phyloP scores from a whole-genome alignment of 768 basidiomycete species.

The Trametes maxima region DNA sequence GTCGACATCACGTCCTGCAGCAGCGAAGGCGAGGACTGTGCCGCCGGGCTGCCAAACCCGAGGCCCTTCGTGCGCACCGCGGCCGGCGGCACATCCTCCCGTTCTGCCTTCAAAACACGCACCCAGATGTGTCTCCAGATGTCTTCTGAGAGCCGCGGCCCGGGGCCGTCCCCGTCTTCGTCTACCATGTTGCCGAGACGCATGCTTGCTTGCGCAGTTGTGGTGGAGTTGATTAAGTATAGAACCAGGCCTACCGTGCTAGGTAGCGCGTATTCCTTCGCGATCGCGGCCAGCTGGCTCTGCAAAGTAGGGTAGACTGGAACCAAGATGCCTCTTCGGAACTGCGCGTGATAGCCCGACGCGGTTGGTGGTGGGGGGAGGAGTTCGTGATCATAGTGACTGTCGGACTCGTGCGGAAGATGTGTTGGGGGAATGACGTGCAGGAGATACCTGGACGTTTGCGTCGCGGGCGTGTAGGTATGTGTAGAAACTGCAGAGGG shows the following conservation, averaged over 20 bases:
- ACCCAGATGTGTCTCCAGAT: conserved; percentile 89
- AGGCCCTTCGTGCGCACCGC: conserved; percentile 43
- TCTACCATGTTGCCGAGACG: conserved; percentile 29
- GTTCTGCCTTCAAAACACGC: conserved; percentile 65
- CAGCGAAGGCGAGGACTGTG: conserved; percentile 31
- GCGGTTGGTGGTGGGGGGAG: conserved; percentile 56
- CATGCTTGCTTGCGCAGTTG: conserved; percentile 30
- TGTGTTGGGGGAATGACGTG: conserved; percentile 81
- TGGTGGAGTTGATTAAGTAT: conserved; percentile 63
- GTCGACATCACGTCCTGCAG: conserved; percentile 36
- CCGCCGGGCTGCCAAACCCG: conserved; percentile 40
- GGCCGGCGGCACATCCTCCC: conserved; percentile 42
- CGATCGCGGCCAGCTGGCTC: conserved; percentile 83
- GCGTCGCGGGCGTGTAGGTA: conserved; percentile 37
- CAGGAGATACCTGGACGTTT: conserved; percentile 70
- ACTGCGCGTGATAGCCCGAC: conserved; percentile 78
- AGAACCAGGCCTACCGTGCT: conserved; percentile 81
- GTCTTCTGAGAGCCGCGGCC: conserved; percentile 83
- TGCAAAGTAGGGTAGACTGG: conserved; percentile 84
- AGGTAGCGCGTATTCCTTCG: conserved; percentile 91
- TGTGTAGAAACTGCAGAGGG: conserved; percentile 41
- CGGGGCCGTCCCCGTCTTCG: conserved; percentile 49
- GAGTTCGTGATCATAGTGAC: conserved; percentile 45
- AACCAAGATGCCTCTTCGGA: conserved; percentile 83
- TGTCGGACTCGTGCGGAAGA: conserved; percentile 65